phyloP scores from a whole-genome alignment of 2,329 filamentous ascomycete species.

The Xylariaceae sp. region DNA sequence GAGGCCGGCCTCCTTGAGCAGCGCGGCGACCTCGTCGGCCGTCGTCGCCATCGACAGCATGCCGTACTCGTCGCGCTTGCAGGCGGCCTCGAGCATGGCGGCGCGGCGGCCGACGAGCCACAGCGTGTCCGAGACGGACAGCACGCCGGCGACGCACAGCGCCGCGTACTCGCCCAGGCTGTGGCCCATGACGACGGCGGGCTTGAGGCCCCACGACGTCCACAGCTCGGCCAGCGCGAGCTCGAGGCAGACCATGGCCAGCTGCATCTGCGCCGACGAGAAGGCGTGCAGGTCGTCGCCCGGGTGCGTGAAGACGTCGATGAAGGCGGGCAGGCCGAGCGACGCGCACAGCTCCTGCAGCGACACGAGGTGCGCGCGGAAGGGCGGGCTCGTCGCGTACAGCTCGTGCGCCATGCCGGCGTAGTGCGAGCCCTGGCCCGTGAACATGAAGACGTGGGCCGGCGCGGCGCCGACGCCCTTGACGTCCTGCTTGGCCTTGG shows the following conservation, averaged over 20 bases:
- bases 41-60: slow-evolving; percentile 49
- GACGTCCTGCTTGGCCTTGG: background rate
- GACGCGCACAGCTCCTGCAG: slow-evolving; percentile 12
- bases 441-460: slow-evolving; percentile 12
- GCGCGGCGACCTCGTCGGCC: slow-evolving; percentile 41
- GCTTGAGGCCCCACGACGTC: slow-evolving; percentile 29
- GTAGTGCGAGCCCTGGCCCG: slow-evolving; percentile 13
- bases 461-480: background rate
- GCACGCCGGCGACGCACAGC: slow-evolving; percentile 49
- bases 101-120: slow-evolving; percentile 51
- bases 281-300: slow-evolving; percentile 9
- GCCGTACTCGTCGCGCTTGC: slow-evolving; percentile 44
- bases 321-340: slow-evolving; percentile 29
- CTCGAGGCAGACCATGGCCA: slow-evolving; percentile 26
- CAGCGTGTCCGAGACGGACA: slow-evolving; percentile 51
- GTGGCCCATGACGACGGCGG: slow-evolving; percentile 34
- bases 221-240: slow-evolving; percentile 30
- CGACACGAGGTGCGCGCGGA: slow-evolving; percentile 5
- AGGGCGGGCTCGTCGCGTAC: slow-evolving; percentile 10
- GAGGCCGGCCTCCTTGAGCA: slow-evolving; percentile 12
- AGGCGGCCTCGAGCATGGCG: slow-evolving; percentile 44
- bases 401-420: slow-evolving; percentile 7
- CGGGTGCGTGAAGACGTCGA: slow-evolving; percentile 23
- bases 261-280: slow-evolving; percentile 23
- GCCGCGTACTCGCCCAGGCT: slow-evolving; percentile 56